Base-by-base conservation (phyloP, 2,329 filamentous ascomycete genomes). In the Hypoxylon sp. region DNA sequence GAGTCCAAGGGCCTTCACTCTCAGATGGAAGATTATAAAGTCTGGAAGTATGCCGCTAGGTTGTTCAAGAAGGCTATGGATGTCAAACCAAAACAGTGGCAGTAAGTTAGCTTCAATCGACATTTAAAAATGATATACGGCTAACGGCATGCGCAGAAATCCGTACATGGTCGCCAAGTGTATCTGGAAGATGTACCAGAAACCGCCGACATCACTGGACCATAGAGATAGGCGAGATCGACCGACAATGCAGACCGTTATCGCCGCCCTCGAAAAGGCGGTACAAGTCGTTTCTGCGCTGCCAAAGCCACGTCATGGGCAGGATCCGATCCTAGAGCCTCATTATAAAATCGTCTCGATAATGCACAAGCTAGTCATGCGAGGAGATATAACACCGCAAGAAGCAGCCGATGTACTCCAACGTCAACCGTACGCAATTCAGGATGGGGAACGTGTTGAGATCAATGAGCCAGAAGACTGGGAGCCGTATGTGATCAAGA, bases 341-440 rank as follows among this genome's bases (percentile, higher is more conserved):
- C 94, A 97, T 77, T 97, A 97, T 84, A 97, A 97, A 81, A 90
- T 97, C 19, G 87, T 96, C 37, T 92, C 92, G 1, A 83, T 96
- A 22, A 82, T 94, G 5, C 90, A 97, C 81, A 97, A 98, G 79
- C 85, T 97, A 24, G 92, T 97, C 14, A 83, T 83, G 35, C 81
- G 83, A 13, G 80, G 81, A 13, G 84, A 87, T 31, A 73, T 89
- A 4, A 68, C 80, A 2, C 80, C 81, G n/a, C 80, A 83, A 50
- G 82, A 85, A 14, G 87, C 82, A 0, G 85, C 84, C 37, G 75
- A 84, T 47, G 80, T 88, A n/a, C 78, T 90, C 8, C 83, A 87
- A 10, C 83, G 85, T 31, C 87, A 89, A 68, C 86, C 87, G 0
- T 86, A 86, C 54, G 86, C 86, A 0, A 74, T 82, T 9, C 86